Percentiles rank a stretch among this genome's conserved stretches.
Evolutionary conservation across 106 monocot species (phyloP).

Genomic region (Dactylorhiza incarnata): DNA sequence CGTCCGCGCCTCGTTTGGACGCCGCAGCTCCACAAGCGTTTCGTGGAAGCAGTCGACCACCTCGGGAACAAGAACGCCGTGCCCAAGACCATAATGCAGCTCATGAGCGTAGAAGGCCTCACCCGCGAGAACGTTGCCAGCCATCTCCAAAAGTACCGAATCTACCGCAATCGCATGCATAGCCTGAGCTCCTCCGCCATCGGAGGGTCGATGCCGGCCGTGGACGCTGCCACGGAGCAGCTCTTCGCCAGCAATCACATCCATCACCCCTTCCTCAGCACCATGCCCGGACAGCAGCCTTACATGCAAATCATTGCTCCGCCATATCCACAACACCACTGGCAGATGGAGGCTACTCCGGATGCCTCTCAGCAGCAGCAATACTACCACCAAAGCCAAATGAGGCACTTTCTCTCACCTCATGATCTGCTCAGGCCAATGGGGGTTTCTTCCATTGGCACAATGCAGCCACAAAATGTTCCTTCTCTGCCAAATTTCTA

Average conservation of each 20-base stretch:
- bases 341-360: constrained; percentile 2
- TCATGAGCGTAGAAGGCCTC: constrained; percentile 54
- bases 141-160: constrained; percentile 57
- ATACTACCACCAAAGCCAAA: constrained; percentile 22
- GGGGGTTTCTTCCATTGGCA: constrained; percentile 13
- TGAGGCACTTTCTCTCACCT: constrained; percentile 12
- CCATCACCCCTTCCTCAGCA: constrained; percentile 31
- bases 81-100: constrained; percentile 50
- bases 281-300: constrained; percentile 6
- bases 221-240: constrained; percentile 30
- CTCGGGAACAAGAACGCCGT: constrained; percentile 57
- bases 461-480: constrained; percentile 6
- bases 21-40: constrained; percentile 53
- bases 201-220: neutral
- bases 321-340: constrained; percentile 29
- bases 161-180: constrained; percentile 32
- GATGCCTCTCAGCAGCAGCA: constrained; percentile 16
- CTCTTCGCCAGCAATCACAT: constrained; percentile 40
- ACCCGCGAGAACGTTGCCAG: constrained; percentile 59
- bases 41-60: constrained; percentile 48
- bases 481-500: constrained; percentile 18
- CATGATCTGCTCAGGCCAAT: constrained; percentile 24
- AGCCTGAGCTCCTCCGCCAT: neutral
- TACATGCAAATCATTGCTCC: constrained; percentile 10
- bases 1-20: constrained; percentile 53